These are phyloP conservation scores for Rosa chinensis DNA, from an alignment of 306 rosid species.

Conservation along the genomic window DNA sequence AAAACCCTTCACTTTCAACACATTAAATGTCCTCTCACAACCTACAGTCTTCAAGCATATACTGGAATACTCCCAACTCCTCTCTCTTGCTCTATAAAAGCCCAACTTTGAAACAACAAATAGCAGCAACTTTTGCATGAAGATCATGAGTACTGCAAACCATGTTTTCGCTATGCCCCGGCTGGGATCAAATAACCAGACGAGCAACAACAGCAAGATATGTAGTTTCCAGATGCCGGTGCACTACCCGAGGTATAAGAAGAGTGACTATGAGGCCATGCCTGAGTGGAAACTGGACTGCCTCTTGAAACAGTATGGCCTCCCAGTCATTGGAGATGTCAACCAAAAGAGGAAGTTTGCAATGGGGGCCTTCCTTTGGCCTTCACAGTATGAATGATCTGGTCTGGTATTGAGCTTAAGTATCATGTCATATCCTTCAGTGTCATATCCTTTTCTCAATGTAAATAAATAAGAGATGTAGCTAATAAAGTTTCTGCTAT, in stretches of 20 bases:
- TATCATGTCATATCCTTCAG: not conserved
- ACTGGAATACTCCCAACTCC: slow-evolving; percentile 22
- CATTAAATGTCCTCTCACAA: not conserved
- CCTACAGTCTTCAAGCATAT: slow-evolving; percentile 16
- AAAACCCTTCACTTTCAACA: slow-evolving; percentile 26
- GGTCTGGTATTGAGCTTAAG: not conserved
- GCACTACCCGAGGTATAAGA: slow-evolving; percentile 37
- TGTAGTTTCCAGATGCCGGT: slow-evolving; percentile 36
- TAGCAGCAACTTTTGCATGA: slow-evolving; percentile 18
- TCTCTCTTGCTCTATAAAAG: slow-evolving; percentile 20
- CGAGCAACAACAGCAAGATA: slow-evolving; percentile 16
- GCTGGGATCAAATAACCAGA: not conserved
- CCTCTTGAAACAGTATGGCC: slow-evolving; percentile 35
- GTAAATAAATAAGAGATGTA: slow-evolving; percentile 12
- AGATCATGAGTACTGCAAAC: slow-evolving; percentile 29
- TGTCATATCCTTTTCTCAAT: not conserved
- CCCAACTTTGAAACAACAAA: slow-evolving; percentile 4
- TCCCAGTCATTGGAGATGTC: slow-evolving; percentile 27
- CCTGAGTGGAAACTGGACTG: slow-evolving; percentile 43
- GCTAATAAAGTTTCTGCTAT: not conserved
- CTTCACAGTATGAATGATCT: slow-evolving; percentile 27
- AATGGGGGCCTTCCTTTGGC: slow-evolving; percentile 48
- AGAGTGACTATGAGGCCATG: slow-evolving; percentile 37
- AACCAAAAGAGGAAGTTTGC: slow-evolving; percentile 40
- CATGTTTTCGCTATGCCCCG: not conserved